Evolutionary conservation across 345 rosid species (phyloP), one percentile per base, ranked within the genome.

Genomic region (Lepidium africanum): DNA sequence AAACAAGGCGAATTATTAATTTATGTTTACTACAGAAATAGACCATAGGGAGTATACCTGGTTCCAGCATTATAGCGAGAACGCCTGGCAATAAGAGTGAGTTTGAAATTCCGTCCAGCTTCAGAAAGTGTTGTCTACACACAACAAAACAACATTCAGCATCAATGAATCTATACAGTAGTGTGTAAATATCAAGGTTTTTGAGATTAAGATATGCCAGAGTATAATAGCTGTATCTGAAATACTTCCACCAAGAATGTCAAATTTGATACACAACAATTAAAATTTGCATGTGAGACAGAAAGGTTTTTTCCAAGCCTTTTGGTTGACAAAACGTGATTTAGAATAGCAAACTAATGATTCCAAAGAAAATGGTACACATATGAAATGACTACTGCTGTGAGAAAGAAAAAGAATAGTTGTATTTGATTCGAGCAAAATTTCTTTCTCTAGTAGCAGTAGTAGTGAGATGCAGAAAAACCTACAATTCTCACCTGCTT

Each of bases 41-140:
- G 13, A 53, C 68, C 67, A 21, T n/a, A 14, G 48, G n/a, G 59
- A 43, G 43, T 52, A 38, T 81, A 94, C 99, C 99, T 87, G 70
- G 92, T 91, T 60, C 99, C 99, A 75, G 99, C 99, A 77, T 79
- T 91, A 82, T 91, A 93, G 25, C 99, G 92, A 50, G 99, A 94
- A 37, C 99, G 96, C 76, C 97, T 91, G n/a, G 97, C 95, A 71
- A 94, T 89, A 42, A 94, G 86, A 46, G 97, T 87, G 59, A 94
- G 82, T 63, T 78, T 87, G 72, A 91, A 81, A 68, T 84, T 84
- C 59, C 93, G 83, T 72, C 96, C 99, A 67, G 87, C 84, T 50
- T 81, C 83, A 73, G 87, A 82, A 61, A 89, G 84, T 10, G 87
- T 71, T 63, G 78, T 87, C 99, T 94, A 30, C 68, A 80, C 81